phyloP scores from a whole-genome alignment of 2,329 filamentous ascomycete species.

The Colletotrichum salicis region DNA sequence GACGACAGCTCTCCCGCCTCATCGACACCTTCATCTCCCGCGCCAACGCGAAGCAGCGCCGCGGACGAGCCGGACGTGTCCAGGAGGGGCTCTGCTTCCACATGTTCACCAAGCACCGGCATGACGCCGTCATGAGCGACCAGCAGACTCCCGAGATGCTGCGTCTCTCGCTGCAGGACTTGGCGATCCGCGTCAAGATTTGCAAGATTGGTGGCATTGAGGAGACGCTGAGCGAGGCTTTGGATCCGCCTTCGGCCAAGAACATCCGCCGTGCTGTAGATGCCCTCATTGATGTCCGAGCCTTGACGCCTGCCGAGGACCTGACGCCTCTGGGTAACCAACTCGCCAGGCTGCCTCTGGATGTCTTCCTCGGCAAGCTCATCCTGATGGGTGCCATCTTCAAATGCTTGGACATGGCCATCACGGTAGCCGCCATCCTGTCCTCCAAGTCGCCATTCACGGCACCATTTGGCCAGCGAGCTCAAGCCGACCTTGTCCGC shows the following conservation, averaged over 20 bases:
- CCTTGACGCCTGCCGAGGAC: conserved; percentile 82
- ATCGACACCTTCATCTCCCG: conserved; percentile 95
- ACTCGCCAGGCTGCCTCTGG: conserved; percentile 87
- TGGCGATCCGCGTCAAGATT: conserved; percentile 96
- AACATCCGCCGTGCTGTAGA: conserved; percentile 95
- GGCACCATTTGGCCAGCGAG: conserved; percentile 83
- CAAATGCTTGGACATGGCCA: conserved; percentile 88
- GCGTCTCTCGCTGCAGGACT: conserved; percentile 89
- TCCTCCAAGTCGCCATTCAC: conserved; percentile 96
- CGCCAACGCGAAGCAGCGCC: conserved; percentile 94
- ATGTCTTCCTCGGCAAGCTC: conserved; percentile 94
- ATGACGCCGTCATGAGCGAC: conserved; percentile 86
- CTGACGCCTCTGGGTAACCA: conserved; percentile 88
- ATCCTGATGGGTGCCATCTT: conserved; percentile 88
- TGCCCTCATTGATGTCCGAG: conserved; percentile 91
- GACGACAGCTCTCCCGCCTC: conserved; percentile 87
- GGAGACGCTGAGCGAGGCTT: conserved; percentile 84
- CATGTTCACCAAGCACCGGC: conserved; percentile 88
- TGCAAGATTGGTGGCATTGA: conserved; percentile 96
- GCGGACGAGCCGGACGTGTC: conserved; percentile 93
- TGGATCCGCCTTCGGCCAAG: conserved; percentile 90
- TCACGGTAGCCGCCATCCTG: conserved; percentile 91
- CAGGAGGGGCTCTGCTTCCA: conserved; percentile 96
- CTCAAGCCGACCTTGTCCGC: conserved; percentile 83
- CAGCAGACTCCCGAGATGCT: conserved; percentile 98